These are phyloP conservation scores for Pseudogymnoascus sp. DNA, from an alignment of 2,329 filamentous ascomycete species.

Conservation along the genomic window DNA sequence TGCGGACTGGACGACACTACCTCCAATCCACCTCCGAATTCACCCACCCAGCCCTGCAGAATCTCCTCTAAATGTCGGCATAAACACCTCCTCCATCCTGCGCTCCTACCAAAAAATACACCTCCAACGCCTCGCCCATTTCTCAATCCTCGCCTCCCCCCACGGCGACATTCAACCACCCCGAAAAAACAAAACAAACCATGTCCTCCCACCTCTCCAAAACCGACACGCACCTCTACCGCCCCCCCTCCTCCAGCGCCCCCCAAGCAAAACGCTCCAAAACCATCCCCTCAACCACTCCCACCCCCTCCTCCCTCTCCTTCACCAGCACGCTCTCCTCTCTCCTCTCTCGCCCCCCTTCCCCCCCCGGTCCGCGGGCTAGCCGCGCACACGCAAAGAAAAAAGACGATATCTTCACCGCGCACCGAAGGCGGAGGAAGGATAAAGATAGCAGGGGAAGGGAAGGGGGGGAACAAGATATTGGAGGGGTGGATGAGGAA, in stretches of 20 bases:
- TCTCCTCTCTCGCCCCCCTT: conserved; percentile 25
- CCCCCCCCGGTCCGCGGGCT: neutral
- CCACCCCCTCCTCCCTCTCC: conserved; percentile 77
- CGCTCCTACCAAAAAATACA: neutral
- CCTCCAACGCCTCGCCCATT: too few species aligned
- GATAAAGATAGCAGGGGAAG: conserved; percentile 42
- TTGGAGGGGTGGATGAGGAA: conserved; percentile 50
- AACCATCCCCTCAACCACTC: conserved; percentile 75
- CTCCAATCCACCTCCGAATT: neutral
- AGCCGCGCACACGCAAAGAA: conserved; percentile 46
- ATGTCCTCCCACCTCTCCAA: neutral
- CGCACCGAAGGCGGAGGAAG: conserved; percentile 52
- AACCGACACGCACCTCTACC: conserved; percentile 66
- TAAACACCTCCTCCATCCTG: neutral
- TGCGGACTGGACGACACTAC: neutral
- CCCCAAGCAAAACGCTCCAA: conserved; percentile 57
- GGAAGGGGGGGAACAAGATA: conserved; percentile 56
- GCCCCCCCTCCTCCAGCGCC: conserved; percentile 82
- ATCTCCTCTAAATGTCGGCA: neutral
- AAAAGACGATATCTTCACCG: conserved; percentile 63
- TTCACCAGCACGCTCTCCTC: conserved; percentile 38
- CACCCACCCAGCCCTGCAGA: neutral
- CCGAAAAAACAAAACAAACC: neutral
- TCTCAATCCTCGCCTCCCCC: neutral
- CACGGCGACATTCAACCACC: neutral